Evolutionary conservation across 176 grass and related monocot genomes (phyloP).

Genomic region (Zoysia japonica): DNA sequence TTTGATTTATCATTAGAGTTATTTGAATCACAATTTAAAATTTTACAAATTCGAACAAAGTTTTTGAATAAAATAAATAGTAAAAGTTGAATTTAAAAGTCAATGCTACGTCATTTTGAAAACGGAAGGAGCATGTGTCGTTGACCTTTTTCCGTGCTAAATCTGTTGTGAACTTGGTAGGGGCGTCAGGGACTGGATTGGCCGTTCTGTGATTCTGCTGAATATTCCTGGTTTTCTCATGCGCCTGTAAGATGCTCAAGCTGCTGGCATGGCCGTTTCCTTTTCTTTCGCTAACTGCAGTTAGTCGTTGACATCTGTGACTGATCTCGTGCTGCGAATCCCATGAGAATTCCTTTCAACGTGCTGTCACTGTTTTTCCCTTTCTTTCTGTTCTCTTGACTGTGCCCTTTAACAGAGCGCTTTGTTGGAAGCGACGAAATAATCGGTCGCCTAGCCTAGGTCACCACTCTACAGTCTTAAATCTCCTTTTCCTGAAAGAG

Average conservation of each 20-base stretch:
- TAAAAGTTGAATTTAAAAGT: neutral
- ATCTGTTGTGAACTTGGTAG: neutral
- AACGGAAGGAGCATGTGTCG: too few species aligned
- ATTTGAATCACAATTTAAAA: too few species aligned
- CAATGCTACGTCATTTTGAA: too few species aligned
- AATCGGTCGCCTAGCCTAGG: neutral
- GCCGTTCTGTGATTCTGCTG: neutral
- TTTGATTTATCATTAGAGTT: too few species aligned
- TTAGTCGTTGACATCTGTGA: constrained; percentile 1
- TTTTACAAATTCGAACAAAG: too few species aligned
- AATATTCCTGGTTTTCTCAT: neutral
- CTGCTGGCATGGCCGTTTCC: neutral
- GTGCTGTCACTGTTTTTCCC: neutral
- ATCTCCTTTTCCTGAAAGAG: neutral
- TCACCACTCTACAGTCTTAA: neutral
- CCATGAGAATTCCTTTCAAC: neutral
- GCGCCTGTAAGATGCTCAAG: neutral
- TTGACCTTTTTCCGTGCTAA: neutral
- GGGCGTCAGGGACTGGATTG: neutral
- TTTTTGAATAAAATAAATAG: too few species aligned
- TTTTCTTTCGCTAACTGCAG: neutral
- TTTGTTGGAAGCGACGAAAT: neutral
- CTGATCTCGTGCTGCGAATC: neutral
- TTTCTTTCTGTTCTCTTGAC: neutral
- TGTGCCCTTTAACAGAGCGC: too few species aligned